Percentiles rank a stretch among this genome's conserved stretches.
Evolutionary conservation across 805 yeast species (phyloP).

Genomic region (Monosporozyma aquatica): DNA sequence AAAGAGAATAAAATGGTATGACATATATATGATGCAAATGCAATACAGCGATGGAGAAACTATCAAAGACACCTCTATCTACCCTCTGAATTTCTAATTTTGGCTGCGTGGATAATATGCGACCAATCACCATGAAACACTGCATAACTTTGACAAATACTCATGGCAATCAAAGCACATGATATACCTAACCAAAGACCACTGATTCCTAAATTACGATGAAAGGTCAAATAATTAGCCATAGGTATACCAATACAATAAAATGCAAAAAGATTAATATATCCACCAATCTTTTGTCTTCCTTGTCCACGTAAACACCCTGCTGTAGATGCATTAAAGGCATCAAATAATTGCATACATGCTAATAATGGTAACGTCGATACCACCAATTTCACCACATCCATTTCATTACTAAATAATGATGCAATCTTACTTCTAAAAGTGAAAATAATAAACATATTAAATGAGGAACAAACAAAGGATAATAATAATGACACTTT

Average conservation of each 20-base stretch:
- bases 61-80: too few relatives aligned
- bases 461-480: slow-evolving; percentile 33
- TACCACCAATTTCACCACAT: slow-evolving; percentile 43
- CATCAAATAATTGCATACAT: slow-evolving; percentile 61
- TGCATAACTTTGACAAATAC: slow-evolving; percentile 28
- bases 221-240: slow-evolving; percentile 46
- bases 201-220: slow-evolving; percentile 38
- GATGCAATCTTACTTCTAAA: slow-evolving; percentile 37
- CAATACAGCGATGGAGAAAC: too few relatives aligned
- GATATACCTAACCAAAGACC: slow-evolving; percentile 57
- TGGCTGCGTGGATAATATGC: slow-evolving; percentile 24
- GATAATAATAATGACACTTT: slow-evolving; percentile 37
- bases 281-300: slow-evolving; percentile 34
- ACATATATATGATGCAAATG: too few relatives aligned
- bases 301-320: slow-evolving; percentile 78
- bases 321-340: slow-evolving; percentile 60
- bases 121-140: slow-evolving; percentile 30
- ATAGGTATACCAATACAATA: slow-evolving; percentile 54
- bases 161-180: slow-evolving; percentile 27
- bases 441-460: slow-evolving; percentile 38
- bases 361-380: slow-evolving; percentile 55
- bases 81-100: slow-evolving; percentile 21
- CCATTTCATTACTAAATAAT: slow-evolving; percentile 53
- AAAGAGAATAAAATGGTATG: background rate
- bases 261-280: slow-evolving; percentile 29